phyloP scores from a whole-genome alignment of 768 basidiomycete species.

The Mycena epipterygia region DNA sequence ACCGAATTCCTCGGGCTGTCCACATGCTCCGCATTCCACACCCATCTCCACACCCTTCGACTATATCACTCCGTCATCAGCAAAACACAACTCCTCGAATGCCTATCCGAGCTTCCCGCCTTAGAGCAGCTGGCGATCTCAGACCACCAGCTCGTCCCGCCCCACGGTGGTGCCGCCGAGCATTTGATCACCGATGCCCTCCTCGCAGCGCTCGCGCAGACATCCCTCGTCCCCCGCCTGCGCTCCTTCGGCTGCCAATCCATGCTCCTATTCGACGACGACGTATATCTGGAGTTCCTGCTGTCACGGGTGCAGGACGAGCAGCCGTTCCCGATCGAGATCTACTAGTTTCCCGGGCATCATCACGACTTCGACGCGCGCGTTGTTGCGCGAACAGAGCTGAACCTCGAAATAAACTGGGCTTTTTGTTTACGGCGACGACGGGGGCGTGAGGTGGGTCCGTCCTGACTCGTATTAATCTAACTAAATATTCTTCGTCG shows the following conservation, averaged over 20 bases:
- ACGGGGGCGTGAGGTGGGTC: no score
- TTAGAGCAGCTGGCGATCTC: background rate
- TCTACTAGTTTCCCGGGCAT: background rate
- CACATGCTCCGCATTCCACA: background rate
- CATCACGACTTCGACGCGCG: background rate
- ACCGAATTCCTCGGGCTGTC: background rate
- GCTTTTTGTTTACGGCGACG: no score
- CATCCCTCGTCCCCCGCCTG: background rate
- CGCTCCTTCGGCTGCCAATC: background rate
- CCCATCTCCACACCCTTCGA: background rate
- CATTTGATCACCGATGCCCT: background rate
- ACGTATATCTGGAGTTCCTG: background rate
- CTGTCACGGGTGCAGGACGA: background rate
- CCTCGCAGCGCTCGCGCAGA: background rate
- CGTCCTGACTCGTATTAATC: no score
- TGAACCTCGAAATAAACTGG: background rate
- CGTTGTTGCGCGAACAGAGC: background rate
- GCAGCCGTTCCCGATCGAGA: background rate
- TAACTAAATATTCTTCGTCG: no score
- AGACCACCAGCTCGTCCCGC: background rate
- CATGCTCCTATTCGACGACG: background rate
- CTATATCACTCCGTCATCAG: background rate
- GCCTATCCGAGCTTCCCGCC: background rate
- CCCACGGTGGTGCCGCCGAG: background rate
- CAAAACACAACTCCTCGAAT: background rate